phyloP scores from a whole-genome alignment of 1,139 yeast species.

The Yamadazyma songkhlaensis region DNA sequence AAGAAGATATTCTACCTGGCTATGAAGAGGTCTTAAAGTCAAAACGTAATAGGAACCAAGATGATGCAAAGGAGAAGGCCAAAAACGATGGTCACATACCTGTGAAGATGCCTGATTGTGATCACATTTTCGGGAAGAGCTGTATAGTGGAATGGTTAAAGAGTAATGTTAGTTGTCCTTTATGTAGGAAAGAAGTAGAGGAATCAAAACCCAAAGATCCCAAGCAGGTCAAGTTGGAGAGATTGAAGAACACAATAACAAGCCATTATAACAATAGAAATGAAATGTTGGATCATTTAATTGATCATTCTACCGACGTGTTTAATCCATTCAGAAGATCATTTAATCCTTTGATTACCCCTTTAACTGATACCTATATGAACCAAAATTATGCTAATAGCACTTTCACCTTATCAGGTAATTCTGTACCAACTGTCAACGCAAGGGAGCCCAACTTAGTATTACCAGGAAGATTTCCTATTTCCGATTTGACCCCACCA shows the following conservation, averaged over 20 bases:
- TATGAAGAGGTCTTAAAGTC: conserved; percentile 17
- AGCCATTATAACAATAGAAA: conserved; percentile 15
- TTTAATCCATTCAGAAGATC: conserved; percentile 40
- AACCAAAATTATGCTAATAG: conserved; percentile 36
- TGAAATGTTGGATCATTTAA: conserved; percentile 23
- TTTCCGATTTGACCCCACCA: conserved; percentile 17
- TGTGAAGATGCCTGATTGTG: conserved; percentile 44
- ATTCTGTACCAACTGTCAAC: conserved; percentile 5
- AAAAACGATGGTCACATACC: conserved; percentile 30
- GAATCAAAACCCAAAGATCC: conserved; percentile 24
- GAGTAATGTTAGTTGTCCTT: conserved; percentile 42
- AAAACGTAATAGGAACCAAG: conserved; percentile 9
- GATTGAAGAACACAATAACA: conserved; percentile 13
- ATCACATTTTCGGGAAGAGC: conserved; percentile 40
- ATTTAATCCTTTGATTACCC: conserved; percentile 36
- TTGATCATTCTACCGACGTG: conserved; percentile 34
- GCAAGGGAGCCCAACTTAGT: conserved; percentile 26
- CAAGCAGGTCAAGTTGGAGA: conserved; percentile 14
- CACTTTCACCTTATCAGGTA: conserved; percentile 8
- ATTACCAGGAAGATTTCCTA: conserved; percentile 33
- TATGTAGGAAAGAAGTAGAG: conserved; percentile 45
- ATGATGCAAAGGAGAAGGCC: conserved; percentile 8
- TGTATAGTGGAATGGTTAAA: conserved; percentile 46
- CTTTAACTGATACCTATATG: conserved; percentile 40
- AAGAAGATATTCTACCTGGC: conserved; percentile 36